phyloP scores from a whole-genome alignment of 768 basidiomycete species.

The Termitomyces sp. region DNA sequence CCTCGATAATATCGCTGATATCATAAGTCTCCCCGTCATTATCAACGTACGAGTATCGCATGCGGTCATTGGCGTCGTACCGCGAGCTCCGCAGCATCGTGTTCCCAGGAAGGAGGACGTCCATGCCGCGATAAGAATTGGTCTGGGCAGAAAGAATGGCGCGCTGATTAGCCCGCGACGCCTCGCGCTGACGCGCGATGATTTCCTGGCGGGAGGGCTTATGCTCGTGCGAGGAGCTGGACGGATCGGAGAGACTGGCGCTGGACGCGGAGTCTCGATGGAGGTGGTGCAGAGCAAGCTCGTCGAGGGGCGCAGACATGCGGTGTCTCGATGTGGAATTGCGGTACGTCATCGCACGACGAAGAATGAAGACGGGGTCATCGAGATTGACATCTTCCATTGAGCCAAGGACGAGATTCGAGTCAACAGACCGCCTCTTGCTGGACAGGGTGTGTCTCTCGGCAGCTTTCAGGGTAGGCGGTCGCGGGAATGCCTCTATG shows the following conservation, averaged over 20 bases:
- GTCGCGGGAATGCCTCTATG: conserved; percentile 74
- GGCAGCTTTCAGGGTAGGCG: conserved; percentile 63
- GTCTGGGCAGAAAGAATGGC: conserved; percentile 77
- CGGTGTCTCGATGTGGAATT: conserved; percentile 64
- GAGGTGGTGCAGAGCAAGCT: conserved; percentile 69
- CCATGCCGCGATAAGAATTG: conserved; percentile 83
- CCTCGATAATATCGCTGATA: conserved; percentile 89
- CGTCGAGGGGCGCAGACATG: conserved; percentile 74
- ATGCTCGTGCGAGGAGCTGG: conserved; percentile 23
- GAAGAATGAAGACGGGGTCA: conserved; percentile 88
- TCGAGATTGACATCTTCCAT: conserved; percentile 70
- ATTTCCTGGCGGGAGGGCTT: conserved; percentile 74
- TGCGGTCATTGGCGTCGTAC: conserved; percentile 59
- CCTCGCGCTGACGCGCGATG: conserved; percentile 89
- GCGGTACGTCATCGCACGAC: conserved; percentile 74
- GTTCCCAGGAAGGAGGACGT: conserved; percentile 81
- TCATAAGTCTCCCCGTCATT: conserved; percentile 88
- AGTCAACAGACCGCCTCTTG: conserved; percentile 87
- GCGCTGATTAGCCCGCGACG: conserved; percentile 78
- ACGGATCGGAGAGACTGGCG: conserved; percentile 39
- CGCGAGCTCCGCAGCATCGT: conserved; percentile 82
- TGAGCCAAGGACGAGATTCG: conserved; percentile 61
- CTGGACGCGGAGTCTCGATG: conserved; percentile 68
- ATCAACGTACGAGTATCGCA: conserved; percentile 93
- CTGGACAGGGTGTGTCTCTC: conserved; percentile 54